Evolutionary conservation across 768 basidiomycete genomes (phyloP).

Genomic region (Russula sp.): DNA sequence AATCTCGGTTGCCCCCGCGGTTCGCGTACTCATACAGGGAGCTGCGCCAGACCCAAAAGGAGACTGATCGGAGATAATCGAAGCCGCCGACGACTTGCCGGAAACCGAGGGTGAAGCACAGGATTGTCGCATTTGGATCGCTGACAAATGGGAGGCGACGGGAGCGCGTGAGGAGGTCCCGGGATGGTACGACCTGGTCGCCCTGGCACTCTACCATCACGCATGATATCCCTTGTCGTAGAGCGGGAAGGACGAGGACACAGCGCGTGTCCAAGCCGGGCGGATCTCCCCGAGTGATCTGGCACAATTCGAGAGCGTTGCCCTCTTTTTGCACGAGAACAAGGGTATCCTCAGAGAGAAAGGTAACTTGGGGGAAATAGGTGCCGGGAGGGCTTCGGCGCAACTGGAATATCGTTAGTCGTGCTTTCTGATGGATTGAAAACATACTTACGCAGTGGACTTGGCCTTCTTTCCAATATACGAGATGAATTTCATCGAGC

Average conservation of each 20-base stretch:
- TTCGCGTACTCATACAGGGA: constrained; percentile 14
- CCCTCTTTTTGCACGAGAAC: constrained; percentile 23
- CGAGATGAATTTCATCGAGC: constrained; percentile 23
- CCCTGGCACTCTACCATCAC: constrained; percentile 25
- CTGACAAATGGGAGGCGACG: constrained; percentile 18
- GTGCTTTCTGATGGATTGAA: not conserved
- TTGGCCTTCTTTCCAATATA: constrained; percentile 24
- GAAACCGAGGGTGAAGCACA: constrained; percentile 24
- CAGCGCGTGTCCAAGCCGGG: constrained; percentile 19
- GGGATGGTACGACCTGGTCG: constrained; percentile 17
- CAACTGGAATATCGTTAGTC: constrained; percentile 7
- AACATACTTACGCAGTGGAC: constrained; percentile 14
- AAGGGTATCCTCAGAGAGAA: constrained; percentile 21
- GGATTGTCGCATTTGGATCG: constrained; percentile 15
- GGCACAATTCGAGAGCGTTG: constrained; percentile 26
- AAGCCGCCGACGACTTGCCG: constrained; percentile 21
- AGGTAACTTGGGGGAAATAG: constrained; percentile 25
- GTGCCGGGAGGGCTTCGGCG: constrained; percentile 25
- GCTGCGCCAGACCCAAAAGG: constrained; percentile 24
- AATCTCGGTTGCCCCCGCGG: constrained; percentile 1
- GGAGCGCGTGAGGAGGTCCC: constrained; percentile 7
- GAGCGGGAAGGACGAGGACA: constrained; percentile 22
- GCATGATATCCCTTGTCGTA: constrained; percentile 21
- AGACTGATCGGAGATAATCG: constrained; percentile 26
- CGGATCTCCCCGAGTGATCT: constrained; percentile 5